These are phyloP conservation scores for Chara braunii DNA, from an alignment of 139 green algal species.

Conservation along the genomic window DNA sequence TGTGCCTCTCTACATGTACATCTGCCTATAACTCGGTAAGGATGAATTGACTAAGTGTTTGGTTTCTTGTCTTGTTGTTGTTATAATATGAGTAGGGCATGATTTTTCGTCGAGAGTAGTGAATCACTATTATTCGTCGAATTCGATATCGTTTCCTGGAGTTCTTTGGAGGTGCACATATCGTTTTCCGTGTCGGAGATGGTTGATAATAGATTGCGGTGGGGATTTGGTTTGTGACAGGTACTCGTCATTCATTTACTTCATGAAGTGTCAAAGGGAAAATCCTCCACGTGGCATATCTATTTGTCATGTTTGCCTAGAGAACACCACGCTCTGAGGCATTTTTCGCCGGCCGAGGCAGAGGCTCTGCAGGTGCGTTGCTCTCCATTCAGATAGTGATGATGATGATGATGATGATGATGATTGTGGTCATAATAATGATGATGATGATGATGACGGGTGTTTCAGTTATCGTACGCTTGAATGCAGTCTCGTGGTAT, in stretches of 20 bases:
- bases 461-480: background rate
- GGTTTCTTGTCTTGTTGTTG: no score
- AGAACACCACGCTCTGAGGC: conserved; percentile 47
- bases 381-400: background rate
- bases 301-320: conserved; percentile 64
- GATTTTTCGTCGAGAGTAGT: no score
- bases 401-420: background rate
- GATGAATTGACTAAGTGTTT: no score
- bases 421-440: background rate
- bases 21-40: no score
- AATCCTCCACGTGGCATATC: conserved; percentile 49
- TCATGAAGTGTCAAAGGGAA: conserved; percentile 51
- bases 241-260: conserved; percentile 69
- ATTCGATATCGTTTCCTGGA: no score
- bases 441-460: background rate
- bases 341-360: background rate
- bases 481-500: background rate
- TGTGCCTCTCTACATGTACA: no score
- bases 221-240: no score
- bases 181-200: no score
- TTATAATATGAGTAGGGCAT: no score
- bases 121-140: no score
- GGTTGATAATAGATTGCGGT: no score
- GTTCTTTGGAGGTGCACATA: no score
- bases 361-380: conserved; percentile 1